Base-by-base conservation (phyloP, 495 filamentous ascomycete species). In the Peziza echinospora region DNA sequence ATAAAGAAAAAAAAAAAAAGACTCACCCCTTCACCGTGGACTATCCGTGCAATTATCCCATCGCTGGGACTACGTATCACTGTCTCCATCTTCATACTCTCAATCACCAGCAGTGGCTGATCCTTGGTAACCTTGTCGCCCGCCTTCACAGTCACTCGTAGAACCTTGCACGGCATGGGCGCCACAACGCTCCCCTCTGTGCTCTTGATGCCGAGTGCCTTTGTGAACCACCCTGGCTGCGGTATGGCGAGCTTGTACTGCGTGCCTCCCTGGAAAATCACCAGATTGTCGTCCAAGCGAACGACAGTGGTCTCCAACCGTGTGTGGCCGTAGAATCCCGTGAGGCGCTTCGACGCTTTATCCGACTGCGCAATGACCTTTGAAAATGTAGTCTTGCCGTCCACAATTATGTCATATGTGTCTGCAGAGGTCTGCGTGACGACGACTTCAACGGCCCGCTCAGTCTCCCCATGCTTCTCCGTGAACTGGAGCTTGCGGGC, bases 1-100 rank as follows among this genome's bases (percentile, higher is more conserved):
- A 25, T 21, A 8, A 21, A 28, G 44, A 24, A 17, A 21, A 10
- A 22, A 75, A 82, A 69, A 74, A 93, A 84, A n/a, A n/a, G n/a
- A n/a, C n/a, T n/a, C n/a, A n/a, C n/a, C 59, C 87, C 87, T 67
- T 77, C 70, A 61, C 77, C 70, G 64, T 94, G 85, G 34, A 87
- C 83, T 41, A 97, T 65, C 62, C 72, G 82, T 48, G 76, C 73
- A 49, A 97, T 72, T 7, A 76, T 71, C 5, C 84, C 89, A 51
- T 77, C 76, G 42, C 84, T 76, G 9, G 89, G 89, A 51, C 81
- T 86, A 49, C 89, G 70, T 49, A 97, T 93, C 26, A 92, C 84
- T 25, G 84, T 97, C 64, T 97, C 89, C 89, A 97, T 97, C 71
- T 97, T 97, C 89, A 97, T 97, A 47, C 87, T 94, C 64, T 97